Conservation (phyloP, 441 rosid genomes). For the Viola pubescens region DNA sequence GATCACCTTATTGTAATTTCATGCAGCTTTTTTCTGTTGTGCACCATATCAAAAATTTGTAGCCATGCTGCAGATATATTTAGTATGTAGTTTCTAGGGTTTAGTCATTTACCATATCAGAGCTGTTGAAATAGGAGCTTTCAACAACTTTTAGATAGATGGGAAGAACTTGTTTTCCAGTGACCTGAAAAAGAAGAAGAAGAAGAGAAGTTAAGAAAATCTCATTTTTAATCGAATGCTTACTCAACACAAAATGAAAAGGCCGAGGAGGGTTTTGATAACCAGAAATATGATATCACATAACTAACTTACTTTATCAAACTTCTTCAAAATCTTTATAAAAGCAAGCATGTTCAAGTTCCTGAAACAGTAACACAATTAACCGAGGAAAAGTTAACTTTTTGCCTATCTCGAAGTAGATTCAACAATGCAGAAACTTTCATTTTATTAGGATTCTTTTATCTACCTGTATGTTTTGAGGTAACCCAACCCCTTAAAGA, state of each 20-base stretch:
- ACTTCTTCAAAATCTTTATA: conserved; percentile 87
- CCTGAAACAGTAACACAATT: conserved; percentile 32
- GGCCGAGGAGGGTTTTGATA: not conserved
- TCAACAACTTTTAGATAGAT: conserved; percentile 87
- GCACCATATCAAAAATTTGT: not conserved
- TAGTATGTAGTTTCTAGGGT: conserved; percentile 11
- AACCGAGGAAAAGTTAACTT: conserved; percentile 8
- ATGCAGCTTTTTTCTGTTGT: conserved; percentile 9
- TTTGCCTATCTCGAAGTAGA: not conserved
- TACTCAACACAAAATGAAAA: conserved; percentile 9
- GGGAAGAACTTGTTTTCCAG: conserved; percentile 83
- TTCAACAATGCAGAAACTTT: not conserved
- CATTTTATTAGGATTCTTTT: not conserved
- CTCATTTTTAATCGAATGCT: conserved; percentile 4
- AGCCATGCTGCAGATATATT: conserved; percentile 7
- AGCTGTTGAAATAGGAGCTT: conserved; percentile 86
- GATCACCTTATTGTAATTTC: conserved; percentile 11
- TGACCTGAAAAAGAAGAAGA: conserved; percentile 35
- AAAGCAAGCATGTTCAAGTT: conserved; percentile 96
- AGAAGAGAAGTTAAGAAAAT: not conserved
- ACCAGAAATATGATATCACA: not conserved
- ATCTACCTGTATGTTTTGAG: conserved; percentile 77
- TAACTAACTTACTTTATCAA: conserved; percentile 57
- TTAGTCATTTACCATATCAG: conserved; percentile 63
- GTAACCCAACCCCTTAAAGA: conserved; percentile 79